Evolutionary conservation across 208 protist species (phyloP).

Genomic region (Leishmania tropica): DNA sequence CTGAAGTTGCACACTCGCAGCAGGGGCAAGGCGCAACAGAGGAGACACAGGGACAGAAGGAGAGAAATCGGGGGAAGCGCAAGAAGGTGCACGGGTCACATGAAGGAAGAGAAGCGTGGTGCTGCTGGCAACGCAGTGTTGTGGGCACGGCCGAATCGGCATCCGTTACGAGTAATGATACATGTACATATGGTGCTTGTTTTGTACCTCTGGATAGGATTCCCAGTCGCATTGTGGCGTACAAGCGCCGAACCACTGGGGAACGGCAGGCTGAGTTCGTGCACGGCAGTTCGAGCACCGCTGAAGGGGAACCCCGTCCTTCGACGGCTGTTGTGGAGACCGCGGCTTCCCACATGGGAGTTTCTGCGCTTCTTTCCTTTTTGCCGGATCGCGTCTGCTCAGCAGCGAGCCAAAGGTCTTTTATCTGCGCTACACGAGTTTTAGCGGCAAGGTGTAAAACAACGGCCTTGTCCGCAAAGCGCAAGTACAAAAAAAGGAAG

Average conservation of each 20-base stretch:
- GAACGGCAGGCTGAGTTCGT: not conserved
- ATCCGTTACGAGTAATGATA: not conserved
- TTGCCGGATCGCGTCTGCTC: not conserved
- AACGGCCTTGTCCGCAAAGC: not conserved
- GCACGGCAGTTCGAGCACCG: not conserved
- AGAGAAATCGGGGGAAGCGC: not conserved
- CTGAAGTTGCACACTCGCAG: not conserved
- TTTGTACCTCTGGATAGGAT: not conserved
- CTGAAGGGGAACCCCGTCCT: not conserved
- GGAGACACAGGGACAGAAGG: not conserved
- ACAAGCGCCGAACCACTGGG: not conserved
- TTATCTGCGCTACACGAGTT: not conserved
- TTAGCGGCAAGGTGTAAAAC: not conserved
- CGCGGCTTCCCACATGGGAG: not conserved
- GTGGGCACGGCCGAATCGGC: not conserved
- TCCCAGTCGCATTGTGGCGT: not conserved
- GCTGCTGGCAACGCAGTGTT: not conserved
- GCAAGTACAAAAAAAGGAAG: not conserved
- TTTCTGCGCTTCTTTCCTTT: not conserved
- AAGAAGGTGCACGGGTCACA: not conserved
- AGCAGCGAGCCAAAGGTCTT: not conserved
- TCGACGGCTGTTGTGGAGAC: not conserved
- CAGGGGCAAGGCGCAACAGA: not conserved
- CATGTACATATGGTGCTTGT: not conserved
- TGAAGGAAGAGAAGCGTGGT: not conserved